Percentiles rank a stretch among this genome's conserved stretches.
These are phyloP conservation scores for Kokia cookei DNA, from an alignment of 441 rosid genomes.

Conservation along the genomic window DNA sequence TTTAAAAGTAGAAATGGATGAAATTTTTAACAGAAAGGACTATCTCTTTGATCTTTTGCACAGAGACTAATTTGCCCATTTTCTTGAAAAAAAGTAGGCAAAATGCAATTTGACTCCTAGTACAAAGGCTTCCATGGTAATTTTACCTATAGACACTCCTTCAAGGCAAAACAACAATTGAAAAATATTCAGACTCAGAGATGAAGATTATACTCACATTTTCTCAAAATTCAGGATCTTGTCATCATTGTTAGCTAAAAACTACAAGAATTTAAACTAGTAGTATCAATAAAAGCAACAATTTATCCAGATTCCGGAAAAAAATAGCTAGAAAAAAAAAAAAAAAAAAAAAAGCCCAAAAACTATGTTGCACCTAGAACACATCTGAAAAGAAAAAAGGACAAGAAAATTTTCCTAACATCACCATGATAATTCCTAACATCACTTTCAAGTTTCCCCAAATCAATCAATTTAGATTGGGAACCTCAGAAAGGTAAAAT, in stretches of 20 bases:
- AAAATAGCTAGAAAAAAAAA: not conserved
- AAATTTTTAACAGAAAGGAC: too few relatives aligned
- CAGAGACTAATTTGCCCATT: too few relatives aligned
- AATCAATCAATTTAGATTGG: not conserved
- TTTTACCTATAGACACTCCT: constrained; percentile 1
- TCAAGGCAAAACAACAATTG: not conserved
- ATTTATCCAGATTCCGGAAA: not conserved
- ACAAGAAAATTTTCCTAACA: not conserved
- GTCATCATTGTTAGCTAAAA: not conserved
- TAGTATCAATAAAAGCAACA: not conserved
- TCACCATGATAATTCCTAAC: not conserved
- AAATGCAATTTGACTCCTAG: too few relatives aligned
- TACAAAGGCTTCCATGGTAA: too few relatives aligned
- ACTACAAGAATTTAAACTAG: not conserved
- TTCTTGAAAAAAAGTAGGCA: too few relatives aligned
- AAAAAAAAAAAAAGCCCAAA: not conserved
- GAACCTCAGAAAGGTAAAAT: not conserved
- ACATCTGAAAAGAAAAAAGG: not conserved
- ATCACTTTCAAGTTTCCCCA: not conserved
- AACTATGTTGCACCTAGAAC: not conserved
- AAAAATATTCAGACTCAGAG: not conserved
- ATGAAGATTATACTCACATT: not conserved
- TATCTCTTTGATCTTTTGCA: too few relatives aligned
- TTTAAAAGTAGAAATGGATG: too few relatives aligned
- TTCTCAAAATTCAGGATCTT: not conserved